Conservation (phyloP, 306 rosid species). For the Vachellia pachyceras region DNA sequence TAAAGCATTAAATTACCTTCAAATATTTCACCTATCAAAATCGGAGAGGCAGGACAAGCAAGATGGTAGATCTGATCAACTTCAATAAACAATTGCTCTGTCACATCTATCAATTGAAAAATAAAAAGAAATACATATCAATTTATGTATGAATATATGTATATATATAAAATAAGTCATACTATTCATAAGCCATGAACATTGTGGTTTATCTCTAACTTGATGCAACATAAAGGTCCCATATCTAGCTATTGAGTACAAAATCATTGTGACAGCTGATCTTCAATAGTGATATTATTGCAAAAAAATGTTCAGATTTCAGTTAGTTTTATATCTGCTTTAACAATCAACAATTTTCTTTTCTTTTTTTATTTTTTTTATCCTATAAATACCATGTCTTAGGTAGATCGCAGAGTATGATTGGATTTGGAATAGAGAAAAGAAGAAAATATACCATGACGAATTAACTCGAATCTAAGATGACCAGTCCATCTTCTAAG, state of each 20-base stretch:
- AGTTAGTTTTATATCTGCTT: neutral
- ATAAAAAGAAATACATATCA: neutral
- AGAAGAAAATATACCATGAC: constrained; percentile 57
- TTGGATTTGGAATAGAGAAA: neutral
- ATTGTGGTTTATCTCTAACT: neutral
- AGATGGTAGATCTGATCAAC: constrained; percentile 97
- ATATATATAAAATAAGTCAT: neutral
- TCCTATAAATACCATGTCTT: neutral
- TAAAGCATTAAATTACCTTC: neutral
- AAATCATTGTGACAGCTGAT: neutral
- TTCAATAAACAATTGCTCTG: constrained; percentile 84
- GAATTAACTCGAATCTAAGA: constrained; percentile 79
- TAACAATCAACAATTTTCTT: neutral
- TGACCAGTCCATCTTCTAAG: constrained; percentile 75
- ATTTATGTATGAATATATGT: neutral
- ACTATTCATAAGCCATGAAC: neutral
- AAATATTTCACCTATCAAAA: neutral
- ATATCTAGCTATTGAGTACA: neutral
- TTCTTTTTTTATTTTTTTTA: neutral
- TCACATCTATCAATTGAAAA: constrained; percentile 53
- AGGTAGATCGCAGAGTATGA: neutral
- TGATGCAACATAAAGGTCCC: neutral
- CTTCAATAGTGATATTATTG: constrained; percentile 14
- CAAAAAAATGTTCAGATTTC: neutral
- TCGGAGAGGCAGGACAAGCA: constrained; percentile 99